Percentiles rank a stretch among this genome's conserved stretches.
Conservation (phyloP, 2,329 filamentous ascomycete species). For the Claviceps arundinis region DNA sequence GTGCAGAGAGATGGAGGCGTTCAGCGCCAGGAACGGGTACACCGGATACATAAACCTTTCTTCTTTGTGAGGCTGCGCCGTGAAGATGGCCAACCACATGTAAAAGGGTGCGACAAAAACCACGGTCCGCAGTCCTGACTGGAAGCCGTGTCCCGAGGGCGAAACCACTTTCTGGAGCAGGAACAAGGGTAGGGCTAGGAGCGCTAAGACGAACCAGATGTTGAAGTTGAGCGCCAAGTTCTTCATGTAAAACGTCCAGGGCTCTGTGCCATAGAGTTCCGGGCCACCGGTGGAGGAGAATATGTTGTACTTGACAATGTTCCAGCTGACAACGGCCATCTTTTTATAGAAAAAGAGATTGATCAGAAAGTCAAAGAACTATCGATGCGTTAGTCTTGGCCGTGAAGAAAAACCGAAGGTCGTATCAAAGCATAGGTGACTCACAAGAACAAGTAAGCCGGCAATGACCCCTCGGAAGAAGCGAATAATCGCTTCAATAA, state of each 20-base stretch:
- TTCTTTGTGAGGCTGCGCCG: constrained; percentile 87
- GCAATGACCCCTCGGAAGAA: constrained; percentile 54
- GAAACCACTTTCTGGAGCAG: constrained; percentile 56
- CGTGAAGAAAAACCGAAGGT: background rate
- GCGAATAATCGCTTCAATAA: constrained; percentile 46
- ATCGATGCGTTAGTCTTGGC: background rate
- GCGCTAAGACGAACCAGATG: constrained; percentile 74
- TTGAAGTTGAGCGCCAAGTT: constrained; percentile 94
- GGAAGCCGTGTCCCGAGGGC: constrained; percentile 46
- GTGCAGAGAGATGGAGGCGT: constrained; percentile 74
- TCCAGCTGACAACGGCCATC: constrained; percentile 65
- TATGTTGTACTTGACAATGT: constrained; percentile 92
- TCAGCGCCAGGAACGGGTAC: constrained; percentile 81
- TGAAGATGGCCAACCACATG: constrained; percentile 87
- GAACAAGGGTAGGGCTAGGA: constrained; percentile 63
- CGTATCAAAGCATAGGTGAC: constrained; percentile 12
- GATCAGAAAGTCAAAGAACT: constrained; percentile 56
- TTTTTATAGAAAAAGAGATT: constrained; percentile 82
- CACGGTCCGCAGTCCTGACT: constrained; percentile 60
- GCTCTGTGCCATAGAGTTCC: constrained; percentile 87
- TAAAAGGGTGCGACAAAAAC: constrained; percentile 81
- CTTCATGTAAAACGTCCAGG: constrained; percentile 91
- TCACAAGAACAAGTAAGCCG: constrained; percentile 55
- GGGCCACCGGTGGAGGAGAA: constrained; percentile 74
- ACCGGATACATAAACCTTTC: constrained; percentile 97